phyloP scores from a whole-genome alignment of 2,329 filamentous ascomycete species.

The Penicillium aurantiogriseum region DNA sequence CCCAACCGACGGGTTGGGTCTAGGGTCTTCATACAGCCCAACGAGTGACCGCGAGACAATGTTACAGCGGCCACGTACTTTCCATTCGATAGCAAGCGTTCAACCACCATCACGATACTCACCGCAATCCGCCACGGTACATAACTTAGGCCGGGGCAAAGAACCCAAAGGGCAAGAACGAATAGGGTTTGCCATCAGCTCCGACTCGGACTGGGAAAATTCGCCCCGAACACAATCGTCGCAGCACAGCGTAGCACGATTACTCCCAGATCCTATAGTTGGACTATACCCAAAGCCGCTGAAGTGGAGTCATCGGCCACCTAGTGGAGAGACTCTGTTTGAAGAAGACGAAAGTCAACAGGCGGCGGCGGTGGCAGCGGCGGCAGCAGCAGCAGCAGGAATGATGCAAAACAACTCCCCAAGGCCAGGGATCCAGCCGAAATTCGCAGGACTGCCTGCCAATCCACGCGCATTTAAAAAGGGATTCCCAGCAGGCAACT shows the following conservation, averaged over 20 bases:
- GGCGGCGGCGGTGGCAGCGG: constrained; percentile 6
- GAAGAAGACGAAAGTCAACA: constrained; percentile 36
- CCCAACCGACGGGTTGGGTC: constrained; percentile 19
- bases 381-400: background rate
- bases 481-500: constrained; percentile 17
- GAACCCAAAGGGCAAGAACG: constrained; percentile 4
- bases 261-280: constrained; percentile 37
- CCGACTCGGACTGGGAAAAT: constrained; percentile 26
- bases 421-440: constrained; percentile 8
- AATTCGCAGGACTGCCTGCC: constrained; percentile 31
- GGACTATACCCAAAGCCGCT: constrained; percentile 41
- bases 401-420: background rate
- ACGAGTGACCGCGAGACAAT: constrained; percentile 17
- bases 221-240: constrained; percentile 36
- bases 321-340: constrained; percentile 38
- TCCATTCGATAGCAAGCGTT: constrained; percentile 17
- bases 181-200: constrained; percentile 24
- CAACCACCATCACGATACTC: constrained; percentile 19
- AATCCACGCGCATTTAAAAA: constrained; percentile 39
- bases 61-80: constrained; percentile 13
- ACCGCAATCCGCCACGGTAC: constrained; percentile 20
- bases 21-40: constrained; percentile 8
- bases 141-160: background rate
- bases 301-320: constrained; percentile 31
- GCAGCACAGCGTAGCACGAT: constrained; percentile 38